Evolutionary conservation across 1,284 basidiomycete species (phyloP), one percentile per base, ranked within the genome.

Genomic region (Ceratobasidium papillatum): DNA sequence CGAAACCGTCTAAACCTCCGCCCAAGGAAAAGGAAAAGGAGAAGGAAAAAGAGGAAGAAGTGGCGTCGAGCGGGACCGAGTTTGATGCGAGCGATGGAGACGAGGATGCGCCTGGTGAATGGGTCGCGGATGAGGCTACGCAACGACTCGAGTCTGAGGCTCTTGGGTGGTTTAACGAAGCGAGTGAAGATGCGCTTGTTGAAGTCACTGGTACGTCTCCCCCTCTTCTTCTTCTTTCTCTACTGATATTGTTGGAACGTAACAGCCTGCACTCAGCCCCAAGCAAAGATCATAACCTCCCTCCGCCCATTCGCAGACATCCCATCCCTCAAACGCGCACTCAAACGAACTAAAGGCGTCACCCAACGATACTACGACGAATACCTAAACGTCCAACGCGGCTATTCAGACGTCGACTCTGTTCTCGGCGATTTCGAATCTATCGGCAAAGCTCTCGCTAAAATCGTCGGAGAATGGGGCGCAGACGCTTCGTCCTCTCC

Each of bases 331-430:
- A 90, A 89, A 61, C 82, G 82, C 74, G 96, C 94, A 81, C 87
- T 98, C 12, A 88, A 89, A 66, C 94, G 95, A 82, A 90, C 89
- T 19, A 90, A 87, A 7, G 96, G 96, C 22, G 92, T 99, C 78
- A 96, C 94, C 75, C 88, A 92, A 75, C 90, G 92, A 75, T 87
- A 99, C 80, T 95, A 99, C 80, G 93, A 96, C 79, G 94, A 97
- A 77, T 96, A 94, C 81, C 89, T 90, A 69, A 88, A 91, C 66
- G 93, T 99, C 78, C 93, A 98, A 83, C 87, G 91, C 77, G 95
- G 95, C 1, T 99, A 98, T 80, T 90, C 91, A 22, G 89, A 92
- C 74, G 96, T 99, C 72, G 98, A 99, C 82, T 87, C 87, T 77
- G 92, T 99, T 77, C 87, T 99, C 17, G 90, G 90, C 80, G 89